Evolutionary conservation across 1,284 basidiomycete species (phyloP).

Genomic region (Gomphus sp.): DNA sequence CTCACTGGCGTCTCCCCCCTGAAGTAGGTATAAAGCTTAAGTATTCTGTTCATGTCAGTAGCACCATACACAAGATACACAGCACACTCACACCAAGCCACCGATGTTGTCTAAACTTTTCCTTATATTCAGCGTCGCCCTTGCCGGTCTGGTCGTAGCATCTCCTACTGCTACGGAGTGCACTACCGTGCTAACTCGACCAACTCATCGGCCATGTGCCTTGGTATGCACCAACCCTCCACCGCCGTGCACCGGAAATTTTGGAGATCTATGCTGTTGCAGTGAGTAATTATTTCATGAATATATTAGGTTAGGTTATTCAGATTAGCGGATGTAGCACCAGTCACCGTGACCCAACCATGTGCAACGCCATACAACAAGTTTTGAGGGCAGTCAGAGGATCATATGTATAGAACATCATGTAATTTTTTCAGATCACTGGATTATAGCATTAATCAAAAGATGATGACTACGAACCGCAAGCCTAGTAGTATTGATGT

Average conservation of each 20-base stretch:
- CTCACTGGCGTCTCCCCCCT: neutral
- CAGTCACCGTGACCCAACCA: no score
- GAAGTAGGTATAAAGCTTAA: neutral
- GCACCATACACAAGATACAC: neutral
- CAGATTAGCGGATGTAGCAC: no score
- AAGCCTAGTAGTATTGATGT: no score
- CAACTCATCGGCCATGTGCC: neutral
- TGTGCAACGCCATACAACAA: no score
- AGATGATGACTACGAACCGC: no score
- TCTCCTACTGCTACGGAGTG: neutral
- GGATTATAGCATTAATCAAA: no score
- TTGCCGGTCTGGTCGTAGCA: conserved; percentile 22
- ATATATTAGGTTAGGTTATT: no score
- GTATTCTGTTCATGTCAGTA: neutral
- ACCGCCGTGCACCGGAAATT: neutral
- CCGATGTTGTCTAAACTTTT: neutral
- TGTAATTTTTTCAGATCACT: no score
- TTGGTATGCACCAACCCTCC: neutral
- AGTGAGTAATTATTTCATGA: no score
- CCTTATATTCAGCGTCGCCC: conserved; percentile 19
- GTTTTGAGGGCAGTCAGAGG: no score
- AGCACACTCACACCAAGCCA: neutral
- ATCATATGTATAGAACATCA: no score
- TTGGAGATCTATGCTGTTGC: no score
- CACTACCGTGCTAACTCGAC: neutral